Evolutionary conservation across 2,329 filamentous ascomycete species (phyloP).

Genomic region (Scedosporium apiospermum): DNA sequence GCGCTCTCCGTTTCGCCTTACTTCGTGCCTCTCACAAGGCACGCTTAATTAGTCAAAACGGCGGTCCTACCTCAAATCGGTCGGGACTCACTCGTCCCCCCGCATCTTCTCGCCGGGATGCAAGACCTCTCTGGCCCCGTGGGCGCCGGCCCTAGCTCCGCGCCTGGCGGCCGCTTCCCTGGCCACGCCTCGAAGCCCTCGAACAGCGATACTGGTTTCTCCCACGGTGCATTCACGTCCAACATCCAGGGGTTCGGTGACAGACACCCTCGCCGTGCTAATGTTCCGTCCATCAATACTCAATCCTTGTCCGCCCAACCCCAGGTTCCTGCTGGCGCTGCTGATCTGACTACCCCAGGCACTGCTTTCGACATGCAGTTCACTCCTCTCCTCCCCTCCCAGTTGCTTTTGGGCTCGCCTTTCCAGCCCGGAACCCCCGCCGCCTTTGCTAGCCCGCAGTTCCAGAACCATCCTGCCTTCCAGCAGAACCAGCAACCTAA

Average conservation of each 20-base stretch:
- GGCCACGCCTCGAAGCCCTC: conserved; percentile 72
- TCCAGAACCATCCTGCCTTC: conserved; percentile 74
- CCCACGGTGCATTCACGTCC: conserved; percentile 82
- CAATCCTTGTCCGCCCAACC: conserved; percentile 45
- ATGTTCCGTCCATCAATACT: conserved; percentile 91
- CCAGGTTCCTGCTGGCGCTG: conserved; percentile 24
- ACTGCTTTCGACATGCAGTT: conserved; percentile 97
- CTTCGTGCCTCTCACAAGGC: conserved; percentile 39
- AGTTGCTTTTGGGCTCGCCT: conserved; percentile 87
- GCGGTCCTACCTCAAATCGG: conserved; percentile 67
- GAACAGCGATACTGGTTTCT: conserved; percentile 80
- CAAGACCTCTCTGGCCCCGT: conserved; percentile 68
- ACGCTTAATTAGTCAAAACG: conserved; percentile 63
- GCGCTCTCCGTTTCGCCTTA: not conserved
- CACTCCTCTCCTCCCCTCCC: conserved; percentile 87
- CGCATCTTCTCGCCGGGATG: conserved; percentile 75
- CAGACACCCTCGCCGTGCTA: conserved; percentile 72
- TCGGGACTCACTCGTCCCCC: conserved; percentile 80
- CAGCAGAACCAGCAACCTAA: conserved; percentile 45
- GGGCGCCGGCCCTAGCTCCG: conserved; percentile 46
- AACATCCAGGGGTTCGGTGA: conserved; percentile 81
- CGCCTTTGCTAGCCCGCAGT: conserved; percentile 84
- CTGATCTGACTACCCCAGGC: conserved; percentile 76
- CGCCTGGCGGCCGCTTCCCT: conserved; percentile 47
- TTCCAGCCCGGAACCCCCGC: conserved; percentile 93